These are phyloP conservation scores for Gracilaria gracilis DNA, from an alignment of 23 red algal species.

Conservation along the genomic window DNA sequence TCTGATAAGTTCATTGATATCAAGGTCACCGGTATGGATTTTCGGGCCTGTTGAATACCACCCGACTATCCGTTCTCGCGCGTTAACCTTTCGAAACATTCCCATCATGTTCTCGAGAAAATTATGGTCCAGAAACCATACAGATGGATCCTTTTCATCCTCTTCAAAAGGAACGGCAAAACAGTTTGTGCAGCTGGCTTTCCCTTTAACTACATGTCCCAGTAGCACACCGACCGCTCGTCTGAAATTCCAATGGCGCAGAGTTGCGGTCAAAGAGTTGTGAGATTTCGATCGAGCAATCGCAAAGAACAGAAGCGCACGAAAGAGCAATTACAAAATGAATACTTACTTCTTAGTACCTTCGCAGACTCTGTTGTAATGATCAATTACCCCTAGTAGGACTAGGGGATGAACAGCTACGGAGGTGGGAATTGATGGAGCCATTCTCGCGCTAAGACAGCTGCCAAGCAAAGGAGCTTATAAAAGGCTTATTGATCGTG, in stretches of 20 bases:
- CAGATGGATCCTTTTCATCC: constrained; percentile 87
- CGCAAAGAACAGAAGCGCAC: not conserved
- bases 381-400: constrained; percentile 94
- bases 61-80: constrained; percentile 92
- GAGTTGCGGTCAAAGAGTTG: not conserved
- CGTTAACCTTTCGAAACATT: constrained; percentile 99
- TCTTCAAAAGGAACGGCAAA: constrained; percentile 99
- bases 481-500: not conserved
- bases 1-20: constrained; percentile 93
- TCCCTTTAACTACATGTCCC: constrained; percentile 80
- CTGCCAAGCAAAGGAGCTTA: not conserved
- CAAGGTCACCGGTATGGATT: constrained; percentile 90
- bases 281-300: constrained; percentile 2
- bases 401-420: constrained; percentile 97
- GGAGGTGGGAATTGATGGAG: constrained; percentile 45
- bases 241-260: constrained; percentile 29
- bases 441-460: constrained; percentile 26
- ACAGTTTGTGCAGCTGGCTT: constrained; percentile 89
- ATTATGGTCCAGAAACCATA: constrained; percentile 98
- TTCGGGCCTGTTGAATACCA: constrained; percentile 99
- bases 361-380: constrained; percentile 94
- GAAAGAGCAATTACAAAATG: not conserved
- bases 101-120: constrained; percentile 96
- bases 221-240: constrained; percentile 97
- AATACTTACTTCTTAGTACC: constrained; percentile 81